Evolutionary conservation across 257 asterid genomes (phyloP).

Genomic region (Haberlea rhodopensis): DNA sequence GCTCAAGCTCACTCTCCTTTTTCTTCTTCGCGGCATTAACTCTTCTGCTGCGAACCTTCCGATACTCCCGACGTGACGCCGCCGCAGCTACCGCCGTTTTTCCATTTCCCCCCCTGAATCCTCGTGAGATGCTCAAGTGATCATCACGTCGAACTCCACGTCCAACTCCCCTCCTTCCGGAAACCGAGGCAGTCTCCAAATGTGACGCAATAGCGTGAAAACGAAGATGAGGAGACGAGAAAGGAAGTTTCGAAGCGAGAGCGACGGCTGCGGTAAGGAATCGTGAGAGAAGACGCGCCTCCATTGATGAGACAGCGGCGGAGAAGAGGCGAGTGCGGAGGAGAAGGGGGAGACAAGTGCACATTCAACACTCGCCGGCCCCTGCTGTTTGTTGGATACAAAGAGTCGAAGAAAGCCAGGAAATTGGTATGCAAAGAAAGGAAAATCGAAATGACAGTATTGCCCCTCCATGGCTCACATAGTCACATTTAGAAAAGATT

Average conservation of each 20-base stretch:
- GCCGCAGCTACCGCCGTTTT: conserved; percentile 40
- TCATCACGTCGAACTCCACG: too few species aligned
- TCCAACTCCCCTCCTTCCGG: conserved; percentile 29
- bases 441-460: too few species aligned
- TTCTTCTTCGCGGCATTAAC: conserved; percentile 44
- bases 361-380: conserved; percentile 44
- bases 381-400: too few species aligned
- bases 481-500: too few species aligned
- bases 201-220: conserved; percentile 27
- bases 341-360: conserved; percentile 54
- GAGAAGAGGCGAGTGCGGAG: conserved; percentile 40
- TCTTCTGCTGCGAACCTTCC: conserved; percentile 53
- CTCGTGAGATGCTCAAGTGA: conserved; percentile 32
- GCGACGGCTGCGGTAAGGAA: conserved; percentile 33
- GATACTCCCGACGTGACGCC: conserved; percentile 60
- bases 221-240: conserved; percentile 27
- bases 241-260: conserved; percentile 25
- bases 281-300: conserved; percentile 70
- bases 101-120: conserved; percentile 34
- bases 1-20: conserved; percentile 70
- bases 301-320: conserved; percentile 45
- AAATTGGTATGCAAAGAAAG: too few species aligned
- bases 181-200: conserved; percentile 26
- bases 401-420: too few species aligned
- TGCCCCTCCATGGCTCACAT: too few species aligned